These are phyloP conservation scores for Crucihimalaya himalaica DNA, from an alignment of 345 rosid species.

Conservation along the genomic window DNA sequence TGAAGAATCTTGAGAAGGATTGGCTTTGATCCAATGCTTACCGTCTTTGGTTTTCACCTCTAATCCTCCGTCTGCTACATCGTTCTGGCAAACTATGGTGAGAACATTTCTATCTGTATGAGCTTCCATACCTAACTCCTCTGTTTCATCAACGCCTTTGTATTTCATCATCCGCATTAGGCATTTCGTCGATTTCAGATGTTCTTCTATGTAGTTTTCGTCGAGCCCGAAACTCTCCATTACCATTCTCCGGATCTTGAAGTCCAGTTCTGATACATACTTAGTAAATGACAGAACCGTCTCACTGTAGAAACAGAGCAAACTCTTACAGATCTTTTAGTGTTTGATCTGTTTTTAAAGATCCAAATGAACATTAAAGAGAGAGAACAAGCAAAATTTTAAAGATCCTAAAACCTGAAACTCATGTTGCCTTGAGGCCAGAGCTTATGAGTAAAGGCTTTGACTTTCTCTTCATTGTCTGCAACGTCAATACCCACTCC, in stretches of 20 bases:
- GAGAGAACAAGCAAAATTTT: background rate
- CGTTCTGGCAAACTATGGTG: conserved; percentile 51
- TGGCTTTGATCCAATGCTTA: conserved; percentile 39
- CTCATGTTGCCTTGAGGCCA: conserved; percentile 25
- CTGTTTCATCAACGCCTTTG: conserved; percentile 12
- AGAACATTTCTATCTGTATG: conserved; percentile 54
- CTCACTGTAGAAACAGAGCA: conserved; percentile 29
- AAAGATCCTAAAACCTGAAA: conserved; percentile 19
- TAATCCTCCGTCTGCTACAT: conserved; percentile 41
- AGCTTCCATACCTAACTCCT: conserved; percentile 28
- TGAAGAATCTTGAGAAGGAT: conserved; percentile 45
- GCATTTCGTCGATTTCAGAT: conserved; percentile 36
- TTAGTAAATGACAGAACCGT: conserved; percentile 8
- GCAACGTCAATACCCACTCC: background rate
- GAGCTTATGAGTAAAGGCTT: background rate
- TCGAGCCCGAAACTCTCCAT: conserved; percentile 48
- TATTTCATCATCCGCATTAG: conserved; percentile 49
- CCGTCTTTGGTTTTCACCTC: conserved; percentile 47
- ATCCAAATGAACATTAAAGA: background rate
- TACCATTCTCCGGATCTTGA: conserved; percentile 45
- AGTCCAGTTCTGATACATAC: conserved; percentile 39
- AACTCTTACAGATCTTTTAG: background rate
- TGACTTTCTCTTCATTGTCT: background rate
- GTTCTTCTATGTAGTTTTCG: conserved; percentile 36
- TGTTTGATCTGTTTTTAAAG: background rate